Evolutionary conservation across 2,329 filamentous ascomycete genomes (phyloP), one percentile per base, ranked within the genome.

Genomic region (Anisogramma anomala): DNA sequence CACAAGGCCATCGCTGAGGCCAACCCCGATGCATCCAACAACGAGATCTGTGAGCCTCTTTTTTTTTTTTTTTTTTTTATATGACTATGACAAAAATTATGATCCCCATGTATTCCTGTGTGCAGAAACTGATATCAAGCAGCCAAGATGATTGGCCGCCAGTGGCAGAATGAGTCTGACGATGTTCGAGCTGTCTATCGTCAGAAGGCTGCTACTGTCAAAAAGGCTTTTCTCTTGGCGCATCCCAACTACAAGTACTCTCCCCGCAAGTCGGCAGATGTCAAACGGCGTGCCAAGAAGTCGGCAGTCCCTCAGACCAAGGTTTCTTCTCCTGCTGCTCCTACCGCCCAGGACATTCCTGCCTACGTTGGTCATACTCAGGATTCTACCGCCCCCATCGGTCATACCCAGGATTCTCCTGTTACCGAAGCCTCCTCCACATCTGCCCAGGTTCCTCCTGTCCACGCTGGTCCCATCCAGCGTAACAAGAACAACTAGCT

Each of bases 21-120:
- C 13, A 55, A 62, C 33, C 59, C 61, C 3, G 50, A 50, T 11
- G 56, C 65, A 19, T 56, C 57, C 23, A 65, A 66, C 53, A 65
- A 64, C 35, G 56, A 64, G 37, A 65, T 66, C 34, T 66, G 62
- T 66, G 51, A 59, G 62, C n/a, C n/a, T n/a, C n/a, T n/a, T n/a
- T n/a, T n/a, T 54, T n/a, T 33, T 6, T 20, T 4, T 32, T 17
- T 2, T 3, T 5, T 11, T 22, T 19, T 7, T 7, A 8, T 6
- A 22, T 11, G 5, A 20, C 15, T 15, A 31, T 20, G 22, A 6
- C 1, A 9, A 25, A 10, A 35, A 27, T 39, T 19, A 43, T n/a
- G n/a, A n/a, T n/a, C n/a, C n/a, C n/a, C n/a, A n/a, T n/a, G n/a
- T n/a, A n/a, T n/a, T 14, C 19, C 20, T 13, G 13, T 11, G 26